Conservation (phyloP, 1,284 basidiomycete genomes). For the Malassezia sp. region DNA sequence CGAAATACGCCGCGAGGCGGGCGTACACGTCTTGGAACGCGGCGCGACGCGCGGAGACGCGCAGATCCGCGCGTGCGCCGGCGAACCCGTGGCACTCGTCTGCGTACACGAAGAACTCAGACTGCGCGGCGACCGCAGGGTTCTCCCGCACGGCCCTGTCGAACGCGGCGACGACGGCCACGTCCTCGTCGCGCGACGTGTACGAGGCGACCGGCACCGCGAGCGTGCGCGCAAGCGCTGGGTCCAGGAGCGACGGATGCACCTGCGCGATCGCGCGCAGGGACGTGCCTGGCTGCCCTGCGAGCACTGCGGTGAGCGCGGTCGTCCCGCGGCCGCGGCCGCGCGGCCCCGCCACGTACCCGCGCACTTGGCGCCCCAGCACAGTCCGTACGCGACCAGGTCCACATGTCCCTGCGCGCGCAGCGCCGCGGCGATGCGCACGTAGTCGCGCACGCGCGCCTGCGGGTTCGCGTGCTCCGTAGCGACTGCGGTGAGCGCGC, state of each 20-base stretch:
- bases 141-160: conserved; percentile 47
- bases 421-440: conserved; percentile 50
- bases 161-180: conserved; percentile 51
- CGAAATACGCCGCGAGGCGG: conserved; percentile 22
- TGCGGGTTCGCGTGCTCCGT: conserved; percentile 42
- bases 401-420: conserved; percentile 51
- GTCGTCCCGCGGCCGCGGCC: no score
- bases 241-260: conserved; percentile 51
- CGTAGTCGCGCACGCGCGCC: conserved; percentile 51
- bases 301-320: conserved; percentile 12
- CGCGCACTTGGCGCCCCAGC: conserved; percentile 44
- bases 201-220: conserved; percentile 56
- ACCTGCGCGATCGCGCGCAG: conserved; percentile 23
- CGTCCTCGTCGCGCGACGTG: conserved; percentile 56
- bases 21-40: conserved; percentile 59
- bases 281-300: conserved; percentile 23
- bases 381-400: conserved; percentile 50
- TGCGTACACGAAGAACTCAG: conserved; percentile 53
- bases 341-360: neutral
- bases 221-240: conserved; percentile 52
- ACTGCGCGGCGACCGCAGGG: conserved; percentile 50
- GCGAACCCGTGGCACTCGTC: conserved; percentile 56
- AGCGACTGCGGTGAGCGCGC: conserved; percentile 10
- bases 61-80: conserved; percentile 58
- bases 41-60: conserved; percentile 56